These are phyloP conservation scores for Nicotiana sylvestris DNA, from an alignment of 257 asterid species.

Conservation along the genomic window DNA sequence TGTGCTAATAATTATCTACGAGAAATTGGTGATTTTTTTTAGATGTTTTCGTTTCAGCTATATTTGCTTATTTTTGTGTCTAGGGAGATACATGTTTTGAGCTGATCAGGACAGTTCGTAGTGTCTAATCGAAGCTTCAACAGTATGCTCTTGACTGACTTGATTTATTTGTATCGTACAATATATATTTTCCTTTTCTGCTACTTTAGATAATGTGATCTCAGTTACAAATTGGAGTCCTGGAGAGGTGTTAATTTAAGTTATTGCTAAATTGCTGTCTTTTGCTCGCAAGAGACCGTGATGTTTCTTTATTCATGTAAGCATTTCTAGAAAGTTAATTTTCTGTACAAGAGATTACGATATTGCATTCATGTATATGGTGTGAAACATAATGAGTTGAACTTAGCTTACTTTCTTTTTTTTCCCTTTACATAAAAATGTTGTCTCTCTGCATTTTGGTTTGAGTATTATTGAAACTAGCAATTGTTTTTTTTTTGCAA, in stretches of 20 bases:
- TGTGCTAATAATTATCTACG: background rate
- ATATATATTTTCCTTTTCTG: background rate
- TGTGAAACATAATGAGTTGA: background rate
- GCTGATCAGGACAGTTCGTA: background rate
- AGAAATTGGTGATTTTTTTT: background rate
- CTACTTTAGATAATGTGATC: background rate
- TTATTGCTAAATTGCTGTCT: background rate
- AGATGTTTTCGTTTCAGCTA: background rate
- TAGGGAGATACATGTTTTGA: too few relatives aligned
- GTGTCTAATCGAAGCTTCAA: background rate
- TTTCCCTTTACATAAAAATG: background rate
- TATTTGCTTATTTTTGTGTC: background rate
- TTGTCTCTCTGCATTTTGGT: background rate
- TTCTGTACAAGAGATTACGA: background rate
- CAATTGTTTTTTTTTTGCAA: background rate
- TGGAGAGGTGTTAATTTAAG: background rate
- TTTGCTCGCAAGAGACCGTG: background rate
- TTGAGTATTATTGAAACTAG: constrained; percentile 9
- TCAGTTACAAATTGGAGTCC: background rate
- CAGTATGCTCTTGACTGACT: background rate
- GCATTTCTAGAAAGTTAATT: background rate
- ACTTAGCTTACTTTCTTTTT: background rate
- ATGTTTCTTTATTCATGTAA: background rate
- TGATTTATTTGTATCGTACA: background rate
- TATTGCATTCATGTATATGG: background rate